Conservation (phyloP, 2,329 filamentous ascomycete species). For the Akanthomyces muscarius region DNA sequence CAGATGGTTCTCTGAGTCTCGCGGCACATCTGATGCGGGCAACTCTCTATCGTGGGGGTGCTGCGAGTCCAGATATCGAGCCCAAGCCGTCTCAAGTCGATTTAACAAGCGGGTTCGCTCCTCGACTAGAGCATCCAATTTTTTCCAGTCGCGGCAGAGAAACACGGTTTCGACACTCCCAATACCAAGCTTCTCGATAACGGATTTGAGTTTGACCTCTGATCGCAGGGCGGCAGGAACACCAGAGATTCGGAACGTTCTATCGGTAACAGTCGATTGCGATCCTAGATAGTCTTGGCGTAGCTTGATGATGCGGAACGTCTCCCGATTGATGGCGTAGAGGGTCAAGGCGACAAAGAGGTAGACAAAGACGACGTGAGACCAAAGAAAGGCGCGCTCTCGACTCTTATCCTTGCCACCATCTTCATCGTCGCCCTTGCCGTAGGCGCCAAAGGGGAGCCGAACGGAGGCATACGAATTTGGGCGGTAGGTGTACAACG, state of each 20-base stretch:
- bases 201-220: conserved; percentile 77
- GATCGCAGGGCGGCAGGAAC: conserved; percentile 76
- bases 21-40: not conserved
- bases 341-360: conserved; percentile 80
- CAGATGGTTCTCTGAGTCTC: not conserved
- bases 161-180: conserved; percentile 86
- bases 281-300: conserved; percentile 89
- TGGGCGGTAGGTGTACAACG: conserved; percentile 5
- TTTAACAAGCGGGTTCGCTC: conserved; percentile 62
- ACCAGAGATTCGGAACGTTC: conserved; percentile 86
- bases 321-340: conserved; percentile 79
- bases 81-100: conserved; percentile 80
- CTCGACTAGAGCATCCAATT: conserved; percentile 70
- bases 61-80: conserved; percentile 50
- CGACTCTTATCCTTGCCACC: conserved; percentile 30
- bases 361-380: conserved; percentile 92
- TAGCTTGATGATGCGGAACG: conserved; percentile 76
- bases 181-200: conserved; percentile 83
- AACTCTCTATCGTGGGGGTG: conserved; percentile 18
- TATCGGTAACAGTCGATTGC: conserved; percentile 92
- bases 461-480: conserved; percentile 19
- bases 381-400: conserved; percentile 67
- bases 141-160: conserved; percentile 80
- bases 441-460: conserved; percentile 15
- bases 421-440: conserved; percentile 8